Evolutionary conservation across 2,329 filamentous ascomycete species (phyloP).

Genomic region (Emergomyces pasteurianus): DNA sequence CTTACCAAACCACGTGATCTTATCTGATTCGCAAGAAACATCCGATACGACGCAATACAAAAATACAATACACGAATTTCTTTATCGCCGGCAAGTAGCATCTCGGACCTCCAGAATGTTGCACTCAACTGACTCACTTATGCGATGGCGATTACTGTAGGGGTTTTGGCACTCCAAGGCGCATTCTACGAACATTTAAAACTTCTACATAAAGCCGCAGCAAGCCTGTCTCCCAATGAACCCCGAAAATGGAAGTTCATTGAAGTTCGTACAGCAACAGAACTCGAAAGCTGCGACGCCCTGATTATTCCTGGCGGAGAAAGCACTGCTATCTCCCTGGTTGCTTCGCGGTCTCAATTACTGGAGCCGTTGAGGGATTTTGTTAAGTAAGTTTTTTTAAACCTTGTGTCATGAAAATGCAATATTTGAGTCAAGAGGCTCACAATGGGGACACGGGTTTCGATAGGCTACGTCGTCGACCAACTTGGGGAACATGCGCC

Average conservation of each 20-base stretch:
- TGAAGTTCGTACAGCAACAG: conserved; percentile 63
- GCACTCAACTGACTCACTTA: not conserved
- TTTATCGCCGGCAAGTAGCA: not conserved
- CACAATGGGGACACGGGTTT: not conserved
- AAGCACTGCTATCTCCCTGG: conserved; percentile 83
- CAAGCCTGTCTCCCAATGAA: conserved; percentile 28
- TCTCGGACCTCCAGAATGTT: not conserved
- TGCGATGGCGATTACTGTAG: conserved; percentile 27
- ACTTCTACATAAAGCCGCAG: conserved; percentile 57
- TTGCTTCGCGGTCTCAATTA: conserved; percentile 68
- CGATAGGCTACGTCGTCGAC: conserved; percentile 57
- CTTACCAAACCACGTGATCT: not conserved
- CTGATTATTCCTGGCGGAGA: conserved; percentile 89
- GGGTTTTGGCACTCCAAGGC: conserved; percentile 70
- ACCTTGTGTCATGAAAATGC: not conserved
- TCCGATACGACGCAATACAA: not conserved
- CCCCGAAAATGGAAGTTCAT: conserved; percentile 47
- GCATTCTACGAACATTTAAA: conserved; percentile 82
- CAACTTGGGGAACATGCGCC: conserved; percentile 92
- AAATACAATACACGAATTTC: not conserved
- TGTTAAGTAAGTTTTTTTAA: conserved; percentile 55
- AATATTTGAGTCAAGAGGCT: not conserved
- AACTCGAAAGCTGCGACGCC: conserved; percentile 64
- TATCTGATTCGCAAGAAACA: not conserved
- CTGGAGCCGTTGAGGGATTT: conserved; percentile 78